A percentile compares a stretch with the other conserved stretches of the same genome.
phyloP scores from a whole-genome alignment of 2,329 filamentous ascomycete species.

The Penicillium sp. region DNA sequence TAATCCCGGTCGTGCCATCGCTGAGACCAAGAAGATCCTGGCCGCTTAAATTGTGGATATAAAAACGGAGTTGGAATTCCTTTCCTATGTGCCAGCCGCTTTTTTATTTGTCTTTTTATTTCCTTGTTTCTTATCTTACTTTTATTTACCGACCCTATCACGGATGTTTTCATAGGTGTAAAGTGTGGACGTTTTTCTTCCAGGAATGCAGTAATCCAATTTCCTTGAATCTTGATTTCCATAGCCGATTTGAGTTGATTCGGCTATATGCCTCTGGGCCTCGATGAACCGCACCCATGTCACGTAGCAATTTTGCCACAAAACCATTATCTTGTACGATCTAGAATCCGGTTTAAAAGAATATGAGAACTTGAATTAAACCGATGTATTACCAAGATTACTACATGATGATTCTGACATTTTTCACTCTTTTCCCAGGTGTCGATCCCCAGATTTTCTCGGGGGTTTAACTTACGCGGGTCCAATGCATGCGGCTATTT shows the following conservation, averaged over 20 bases:
- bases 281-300: not conserved
- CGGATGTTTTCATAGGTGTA: slow-evolving; percentile 31
- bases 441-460: not conserved
- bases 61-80: slow-evolving; percentile 28
- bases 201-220: slow-evolving; percentile 25
- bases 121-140: slow-evolving; percentile 10
- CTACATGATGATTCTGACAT: not conserved
- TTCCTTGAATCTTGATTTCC: slow-evolving; percentile 6
- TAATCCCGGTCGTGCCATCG: slow-evolving; percentile 93
- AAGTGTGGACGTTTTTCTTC: slow-evolving; percentile 27
- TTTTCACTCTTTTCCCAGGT: not conserved
- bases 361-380: not conserved
- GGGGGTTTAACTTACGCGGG: slow-evolving; percentile 2
- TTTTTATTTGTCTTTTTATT: slow-evolving; percentile 16
- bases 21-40: slow-evolving; percentile 98
- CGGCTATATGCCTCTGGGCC: slow-evolving; percentile 8
- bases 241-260: slow-evolving; percentile 1
- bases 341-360: not conserved
- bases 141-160: slow-evolving; percentile 12
- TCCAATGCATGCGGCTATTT: slow-evolving; percentile 13
- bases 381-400: not conserved
- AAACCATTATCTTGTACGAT: not conserved
- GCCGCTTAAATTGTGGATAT: slow-evolving; percentile 45
- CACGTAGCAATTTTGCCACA: not conserved
- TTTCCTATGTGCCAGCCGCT: slow-evolving; percentile 22